A percentile compares a stretch with the other conserved stretches of the same genome.
Conservation (phyloP, 805 yeast genomes). For the Maudiozyma pseudohumilis region DNA sequence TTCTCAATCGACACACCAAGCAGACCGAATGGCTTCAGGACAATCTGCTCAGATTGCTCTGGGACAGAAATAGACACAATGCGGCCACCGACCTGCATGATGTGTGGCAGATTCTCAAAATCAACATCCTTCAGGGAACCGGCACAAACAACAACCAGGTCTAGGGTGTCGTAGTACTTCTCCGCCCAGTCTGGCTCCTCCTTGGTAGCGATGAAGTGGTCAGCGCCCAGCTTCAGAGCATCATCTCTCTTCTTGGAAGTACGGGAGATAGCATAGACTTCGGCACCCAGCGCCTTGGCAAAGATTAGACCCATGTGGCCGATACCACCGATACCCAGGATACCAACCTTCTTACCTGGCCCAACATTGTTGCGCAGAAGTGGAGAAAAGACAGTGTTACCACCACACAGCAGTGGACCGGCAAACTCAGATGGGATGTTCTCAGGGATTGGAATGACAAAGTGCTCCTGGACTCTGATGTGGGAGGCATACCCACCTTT, state of each 20-base stretch:
- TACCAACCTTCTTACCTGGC: conserved; percentile 43
- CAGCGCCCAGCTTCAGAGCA: conserved; percentile 45
- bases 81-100: conserved; percentile 29
- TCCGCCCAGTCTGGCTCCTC: conserved; percentile 37
- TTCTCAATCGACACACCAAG: conserved; percentile 25
- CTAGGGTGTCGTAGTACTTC: conserved; percentile 31
- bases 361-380: conserved; percentile 43
- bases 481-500: conserved; percentile 65
- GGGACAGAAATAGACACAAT: conserved; percentile 26
- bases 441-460: conserved; percentile 56
- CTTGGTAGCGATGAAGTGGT: conserved; percentile 44
- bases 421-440: conserved; percentile 42
- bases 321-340: conserved; percentile 48
- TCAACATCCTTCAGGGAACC: conserved; percentile 33
- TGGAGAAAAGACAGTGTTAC: conserved; percentile 64
- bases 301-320: conserved; percentile 49
- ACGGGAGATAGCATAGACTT: conserved; percentile 50
- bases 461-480: conserved; percentile 53
- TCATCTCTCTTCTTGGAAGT: conserved; percentile 39
- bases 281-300: conserved; percentile 52
- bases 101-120: conserved; percentile 27
- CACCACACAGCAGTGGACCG: conserved; percentile 74
- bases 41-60: conserved; percentile 9
- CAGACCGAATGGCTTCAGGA: conserved; percentile 13
- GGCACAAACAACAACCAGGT: conserved; percentile 42